These are phyloP conservation scores for Colletotrichum sublineola DNA, from an alignment of 2,329 filamentous ascomycete genomes.

Conservation along the genomic window DNA sequence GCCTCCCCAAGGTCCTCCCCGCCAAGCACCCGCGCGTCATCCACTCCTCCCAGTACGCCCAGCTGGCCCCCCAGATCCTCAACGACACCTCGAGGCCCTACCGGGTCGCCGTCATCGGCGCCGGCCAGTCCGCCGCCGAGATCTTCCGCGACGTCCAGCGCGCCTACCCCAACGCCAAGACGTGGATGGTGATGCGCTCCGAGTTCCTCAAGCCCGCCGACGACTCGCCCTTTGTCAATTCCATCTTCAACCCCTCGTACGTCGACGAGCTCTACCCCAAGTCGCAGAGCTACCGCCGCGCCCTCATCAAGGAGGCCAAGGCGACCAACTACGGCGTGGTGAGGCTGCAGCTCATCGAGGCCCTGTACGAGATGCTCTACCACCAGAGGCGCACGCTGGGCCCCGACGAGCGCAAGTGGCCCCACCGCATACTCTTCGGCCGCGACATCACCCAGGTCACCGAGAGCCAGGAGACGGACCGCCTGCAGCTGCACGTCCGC, in stretches of 20 bases:
- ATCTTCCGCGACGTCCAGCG: slow-evolving; percentile 91
- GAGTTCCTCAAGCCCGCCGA: slow-evolving; percentile 91
- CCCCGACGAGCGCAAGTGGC: slow-evolving; percentile 80
- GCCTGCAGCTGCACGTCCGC: slow-evolving; percentile 71
- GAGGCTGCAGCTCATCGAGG: slow-evolving; percentile 88
- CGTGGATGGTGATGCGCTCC: slow-evolving; percentile 83
- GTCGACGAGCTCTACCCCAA: slow-evolving; percentile 82
- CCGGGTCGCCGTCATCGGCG: slow-evolving; percentile 86
- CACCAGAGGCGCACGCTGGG: slow-evolving; percentile 81
- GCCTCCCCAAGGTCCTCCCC: slow-evolving; percentile 78
- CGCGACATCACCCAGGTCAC: slow-evolving; percentile 75
- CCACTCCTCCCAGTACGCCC: slow-evolving; percentile 89
- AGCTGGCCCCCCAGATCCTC: slow-evolving; percentile 71
- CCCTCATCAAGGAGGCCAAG: slow-evolving; percentile 76
- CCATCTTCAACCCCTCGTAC: slow-evolving; percentile 88
- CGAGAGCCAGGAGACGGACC: slow-evolving; percentile 61
- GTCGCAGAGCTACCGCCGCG: slow-evolving; percentile 71
- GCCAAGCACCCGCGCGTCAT: slow-evolving; percentile 79
- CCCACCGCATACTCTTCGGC: slow-evolving; percentile 81
- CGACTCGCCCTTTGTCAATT: slow-evolving; percentile 97
- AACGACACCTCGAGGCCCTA: slow-evolving; percentile 69
- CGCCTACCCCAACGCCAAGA: slow-evolving; percentile 84
- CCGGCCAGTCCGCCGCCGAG: slow-evolving; percentile 93
- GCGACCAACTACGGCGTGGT: slow-evolving; percentile 97
- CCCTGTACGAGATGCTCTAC: slow-evolving; percentile 89